These are phyloP conservation scores for Hypoxylon subgilvum DNA, from an alignment of 495 filamentous ascomycete genomes.

Conservation along the genomic window DNA sequence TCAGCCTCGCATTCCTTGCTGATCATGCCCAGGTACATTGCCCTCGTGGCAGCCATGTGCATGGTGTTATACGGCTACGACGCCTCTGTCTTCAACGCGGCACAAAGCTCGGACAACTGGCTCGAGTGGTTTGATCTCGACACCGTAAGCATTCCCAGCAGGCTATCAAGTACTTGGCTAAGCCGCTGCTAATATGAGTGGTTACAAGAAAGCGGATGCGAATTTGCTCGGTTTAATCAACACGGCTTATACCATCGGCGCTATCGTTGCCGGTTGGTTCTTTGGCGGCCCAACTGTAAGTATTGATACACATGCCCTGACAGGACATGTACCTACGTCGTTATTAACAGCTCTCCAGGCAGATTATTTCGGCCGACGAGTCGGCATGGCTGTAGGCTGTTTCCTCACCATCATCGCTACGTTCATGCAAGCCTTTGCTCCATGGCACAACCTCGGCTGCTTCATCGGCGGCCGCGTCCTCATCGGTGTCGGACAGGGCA, in stretches of 20 bases:
- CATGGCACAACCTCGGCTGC: slow-evolving; percentile 59
- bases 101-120: slow-evolving; percentile 66
- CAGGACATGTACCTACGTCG: background rate
- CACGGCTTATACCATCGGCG: slow-evolving; percentile 68
- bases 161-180: background rate
- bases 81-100: slow-evolving; percentile 69
- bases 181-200: background rate
- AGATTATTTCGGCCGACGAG: slow-evolving; percentile 63
- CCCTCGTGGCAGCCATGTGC: slow-evolving; percentile 66
- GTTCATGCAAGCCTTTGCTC: slow-evolving; percentile 66
- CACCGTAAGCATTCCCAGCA: slow-evolving; percentile 42
- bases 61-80: slow-evolving; percentile 74
- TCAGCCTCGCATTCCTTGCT: background rate
- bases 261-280: slow-evolving; percentile 68
- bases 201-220: slow-evolving; percentile 36
- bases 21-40: slow-evolving; percentile 59
- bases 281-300: slow-evolving; percentile 57
- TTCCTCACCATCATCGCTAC: slow-evolving; percentile 64
- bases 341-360: slow-evolving; percentile 41
- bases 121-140: slow-evolving; percentile 61
- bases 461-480: slow-evolving; percentile 67
- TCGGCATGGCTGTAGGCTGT: slow-evolving; percentile 64
- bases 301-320: background rate
- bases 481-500: slow-evolving; percentile 69
- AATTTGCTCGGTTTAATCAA: slow-evolving; percentile 64